Evolutionary conservation across 1,139 yeast species (phyloP), one percentile per base, ranked within the genome.

Genomic region (Yamadazyma diospyri): DNA sequence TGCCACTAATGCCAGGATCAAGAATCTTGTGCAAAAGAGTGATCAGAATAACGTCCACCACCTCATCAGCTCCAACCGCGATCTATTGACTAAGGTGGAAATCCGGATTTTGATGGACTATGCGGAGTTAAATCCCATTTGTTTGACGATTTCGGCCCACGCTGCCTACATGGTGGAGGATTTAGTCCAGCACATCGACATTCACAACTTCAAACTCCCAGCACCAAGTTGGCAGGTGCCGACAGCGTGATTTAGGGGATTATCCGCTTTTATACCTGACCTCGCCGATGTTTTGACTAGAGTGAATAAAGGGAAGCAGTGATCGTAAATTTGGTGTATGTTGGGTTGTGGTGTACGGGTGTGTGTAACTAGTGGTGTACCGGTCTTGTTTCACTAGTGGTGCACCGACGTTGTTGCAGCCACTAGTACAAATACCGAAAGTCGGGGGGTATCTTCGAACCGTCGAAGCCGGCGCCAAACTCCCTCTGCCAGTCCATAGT

Each of bases 401-500:
- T n/a, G n/a, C n/a, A n/a, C n/a, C n/a, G n/a, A n/a, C n/a, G n/a
- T n/a, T n/a, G n/a, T n/a, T n/a, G n/a, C n/a, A n/a, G n/a, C n/a
- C n/a, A n/a, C n/a, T 49, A 56, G 33, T 44, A 43, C 45, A 70
- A 57, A 50, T 47, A 72, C 48, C 73, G 64, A 45, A 71, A 72
- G 30, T 64, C 71, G 15, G 65, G 62, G 18, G 65, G 50, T 35
- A 72, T 57, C 29, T 59, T 56, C 3, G 69, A 55, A 4, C 71
- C 73, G 46, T 70, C 72, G 35, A 61, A 61, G 24, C 69, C 70
- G 38, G 61, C 62, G 33, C 78, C 78, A 30, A 72, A 57, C 48
- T 72, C 78, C 28, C 46, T 53, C 39, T 65, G 69, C 78, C 78
- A 72, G 38, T 72, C 53, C 74, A 71, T 70, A 4, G 73, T 59